These are phyloP conservation scores for Solanum rostratum DNA, from an alignment of 257 asterid genomes.

Conservation along the genomic window DNA sequence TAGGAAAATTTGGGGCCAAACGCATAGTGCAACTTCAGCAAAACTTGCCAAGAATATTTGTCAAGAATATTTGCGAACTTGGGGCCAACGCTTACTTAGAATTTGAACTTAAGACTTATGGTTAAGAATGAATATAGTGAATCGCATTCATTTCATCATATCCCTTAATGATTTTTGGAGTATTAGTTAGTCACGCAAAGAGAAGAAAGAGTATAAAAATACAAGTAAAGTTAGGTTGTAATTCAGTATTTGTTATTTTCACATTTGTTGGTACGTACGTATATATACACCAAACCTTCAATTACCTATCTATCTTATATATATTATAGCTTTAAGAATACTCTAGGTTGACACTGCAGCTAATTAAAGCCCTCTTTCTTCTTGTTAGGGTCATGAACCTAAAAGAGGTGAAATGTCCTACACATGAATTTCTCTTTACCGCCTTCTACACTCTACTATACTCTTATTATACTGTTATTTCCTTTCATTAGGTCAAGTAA, in stretches of 20 bases:
- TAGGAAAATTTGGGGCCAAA: too few species aligned
- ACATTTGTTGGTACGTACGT: slow-evolving; percentile 40
- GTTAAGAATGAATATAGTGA: background rate
- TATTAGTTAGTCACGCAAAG: background rate
- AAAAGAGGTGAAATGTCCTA: slow-evolving; percentile 65
- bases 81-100: too few species aligned
- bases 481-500: background rate
- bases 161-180: background rate
- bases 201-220: background rate
- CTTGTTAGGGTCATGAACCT: background rate
- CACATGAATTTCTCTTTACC: slow-evolving; percentile 34
- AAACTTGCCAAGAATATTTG: too few species aligned
- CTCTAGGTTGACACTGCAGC: slow-evolving; percentile 53
- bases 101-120: background rate
- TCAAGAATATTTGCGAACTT: too few species aligned
- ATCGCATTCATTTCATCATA: background rate
- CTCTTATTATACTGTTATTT: background rate
- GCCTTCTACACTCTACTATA: slow-evolving; percentile 43
- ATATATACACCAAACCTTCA: background rate
- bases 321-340: slow-evolving; percentile 38
- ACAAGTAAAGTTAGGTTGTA: slow-evolving; percentile 13
- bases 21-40: too few species aligned
- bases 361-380: slow-evolving; percentile 6
- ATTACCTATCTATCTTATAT: background rate
- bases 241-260: slow-evolving; percentile 30